Base-by-base conservation (phyloP, 1,139 yeast genomes). In the Taiozyma sp. region DNA sequence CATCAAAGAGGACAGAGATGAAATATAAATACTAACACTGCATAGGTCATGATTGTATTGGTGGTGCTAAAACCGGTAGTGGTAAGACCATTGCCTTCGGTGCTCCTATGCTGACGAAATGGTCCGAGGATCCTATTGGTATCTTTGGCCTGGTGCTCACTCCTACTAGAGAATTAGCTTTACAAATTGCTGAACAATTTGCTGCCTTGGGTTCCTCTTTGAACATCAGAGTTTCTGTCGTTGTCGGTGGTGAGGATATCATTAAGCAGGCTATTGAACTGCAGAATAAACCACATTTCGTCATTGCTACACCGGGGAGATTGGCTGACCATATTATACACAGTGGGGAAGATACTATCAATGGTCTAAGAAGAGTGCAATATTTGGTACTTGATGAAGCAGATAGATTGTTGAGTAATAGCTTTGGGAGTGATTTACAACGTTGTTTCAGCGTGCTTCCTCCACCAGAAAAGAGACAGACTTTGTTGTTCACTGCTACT, bases 21-120 rank as follows among this genome's bases (percentile, higher is more conserved):
- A 34, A 8, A 8, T 14, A 32, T 8, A 32, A 19, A 14, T 32
- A 44, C 39, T 44, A 43, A 43, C 46, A 6, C 3, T n/a, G 6
- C 6, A n/a, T 4, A 56, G 71, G 96, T 10, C 80, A 84, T 59
- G 97, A 92, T 68, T 92, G 97, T 68, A 93, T 93, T 48, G 99
- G 99, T 48, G 99, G 99, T 40, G 99, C 99, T 44, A 88, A 88
- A 68, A 93, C 99, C 0, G 99, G 99, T 71, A 86, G 96, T 34
- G 99, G 99, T 79, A 93, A 93, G 66, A 93, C 99, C 3, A 85
- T 95, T 36, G 97, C 99, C 0, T 93, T 93, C 76, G 98, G 96
- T 1, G 95, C 92, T 27, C 99, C 99, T 1, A 93, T 93, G 91
- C 73, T 93, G 51, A 83, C 96, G 1, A 79, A 84, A 63, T 93